Conservation (phyloP, 2,329 filamentous ascomycete genomes). For the Penicillium capsulatum region DNA sequence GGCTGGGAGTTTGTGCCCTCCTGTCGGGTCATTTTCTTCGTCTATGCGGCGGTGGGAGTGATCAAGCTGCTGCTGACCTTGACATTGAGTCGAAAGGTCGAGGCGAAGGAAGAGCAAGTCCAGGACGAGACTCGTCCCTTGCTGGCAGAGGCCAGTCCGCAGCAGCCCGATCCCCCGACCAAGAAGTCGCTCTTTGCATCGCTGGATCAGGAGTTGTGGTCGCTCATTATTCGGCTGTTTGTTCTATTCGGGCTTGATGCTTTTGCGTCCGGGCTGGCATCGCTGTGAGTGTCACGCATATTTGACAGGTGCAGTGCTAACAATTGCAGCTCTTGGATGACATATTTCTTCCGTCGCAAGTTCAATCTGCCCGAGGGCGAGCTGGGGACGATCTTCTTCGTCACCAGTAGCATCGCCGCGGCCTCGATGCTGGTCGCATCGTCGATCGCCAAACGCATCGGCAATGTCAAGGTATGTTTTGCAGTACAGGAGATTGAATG, state of each 20-base stretch:
- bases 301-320: constrained; percentile 20
- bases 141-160: constrained; percentile 16
- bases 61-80: constrained; percentile 55
- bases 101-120: constrained; percentile 35
- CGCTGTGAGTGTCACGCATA: constrained; percentile 45
- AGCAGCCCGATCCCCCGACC: background rate
- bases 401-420: constrained; percentile 42
- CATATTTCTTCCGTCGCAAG: constrained; percentile 55
- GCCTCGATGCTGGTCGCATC: constrained; percentile 49
- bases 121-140: constrained; percentile 37
- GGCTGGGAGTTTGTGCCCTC: constrained; percentile 47
- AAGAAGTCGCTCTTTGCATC: constrained; percentile 49
- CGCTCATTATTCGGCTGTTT: constrained; percentile 51
- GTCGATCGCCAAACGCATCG: constrained; percentile 63
- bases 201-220: constrained; percentile 49
- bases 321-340: constrained; percentile 46
- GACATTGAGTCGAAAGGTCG: constrained; percentile 47
- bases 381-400: constrained; percentile 53
- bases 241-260: constrained; percentile 65
- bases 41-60: constrained; percentile 55
- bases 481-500: background rate
- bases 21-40: constrained; percentile 55
- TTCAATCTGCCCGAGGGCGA: constrained; percentile 51
- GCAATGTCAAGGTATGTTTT: constrained; percentile 44
- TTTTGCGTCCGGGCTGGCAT: constrained; percentile 66